Evolutionary conservation across 1,284 basidiomycete species (phyloP).

Genomic region (Neolentinus lepideus): DNA sequence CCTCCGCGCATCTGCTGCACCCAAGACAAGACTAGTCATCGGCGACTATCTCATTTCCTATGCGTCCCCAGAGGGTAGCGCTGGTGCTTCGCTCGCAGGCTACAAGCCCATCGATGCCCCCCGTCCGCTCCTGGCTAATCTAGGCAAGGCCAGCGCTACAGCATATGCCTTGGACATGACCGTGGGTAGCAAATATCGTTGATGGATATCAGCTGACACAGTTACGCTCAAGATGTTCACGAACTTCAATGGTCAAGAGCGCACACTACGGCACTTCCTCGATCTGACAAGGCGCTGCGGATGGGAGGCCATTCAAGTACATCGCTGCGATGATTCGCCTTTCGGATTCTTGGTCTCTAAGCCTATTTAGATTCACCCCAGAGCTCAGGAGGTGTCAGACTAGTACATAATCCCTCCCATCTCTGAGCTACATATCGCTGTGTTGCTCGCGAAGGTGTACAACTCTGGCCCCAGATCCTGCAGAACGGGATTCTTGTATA

Average conservation of each 20-base stretch:
- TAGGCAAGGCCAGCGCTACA: constrained; percentile 1
- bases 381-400: too few species aligned
- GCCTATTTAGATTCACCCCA: not conserved
- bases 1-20: not conserved
- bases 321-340: constrained; percentile 2
- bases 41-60: constrained; percentile 1
- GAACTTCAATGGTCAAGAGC: constrained; percentile 1
- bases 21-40: constrained; percentile 1
- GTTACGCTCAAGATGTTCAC: not conserved
- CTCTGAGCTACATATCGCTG: too few species aligned
- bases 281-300: not conserved
- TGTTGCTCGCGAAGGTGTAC: too few species aligned
- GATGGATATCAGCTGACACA: not conserved
- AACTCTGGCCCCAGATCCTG: too few species aligned
- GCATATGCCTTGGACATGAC: constrained; percentile 1
- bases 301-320: not conserved
- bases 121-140: not conserved
- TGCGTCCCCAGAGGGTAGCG: not conserved
- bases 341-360: constrained; percentile 1
- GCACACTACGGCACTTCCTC: not conserved
- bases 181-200: not conserved
- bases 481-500: not conserved
- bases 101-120: constrained; percentile 1
- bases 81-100: not conserved
- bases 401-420: too few species aligned